phyloP scores from a whole-genome alignment of 1,284 basidiomycete genomes.

The Cronartium quercuum region DNA sequence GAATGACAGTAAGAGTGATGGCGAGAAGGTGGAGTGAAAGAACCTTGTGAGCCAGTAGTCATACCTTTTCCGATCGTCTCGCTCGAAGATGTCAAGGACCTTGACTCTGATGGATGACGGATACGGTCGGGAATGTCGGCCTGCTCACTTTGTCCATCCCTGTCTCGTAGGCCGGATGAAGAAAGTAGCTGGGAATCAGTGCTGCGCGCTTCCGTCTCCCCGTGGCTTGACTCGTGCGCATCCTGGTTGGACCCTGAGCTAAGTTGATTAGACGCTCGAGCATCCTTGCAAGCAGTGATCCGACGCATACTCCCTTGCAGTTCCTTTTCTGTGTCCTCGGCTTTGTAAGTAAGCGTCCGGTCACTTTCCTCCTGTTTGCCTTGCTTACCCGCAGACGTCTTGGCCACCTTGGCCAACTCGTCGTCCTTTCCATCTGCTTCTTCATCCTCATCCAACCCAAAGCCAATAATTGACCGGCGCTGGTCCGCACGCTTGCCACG shows the following conservation, averaged over 20 bases:
- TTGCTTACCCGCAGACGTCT: too few relatives aligned
- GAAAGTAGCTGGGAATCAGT: too few relatives aligned
- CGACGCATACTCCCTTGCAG: background rate
- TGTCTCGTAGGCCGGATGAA: background rate
- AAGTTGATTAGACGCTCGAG: background rate
- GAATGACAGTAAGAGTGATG: background rate
- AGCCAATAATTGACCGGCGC: constrained; percentile 3
- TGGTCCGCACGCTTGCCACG: constrained; percentile 24
- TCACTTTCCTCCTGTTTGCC: background rate
- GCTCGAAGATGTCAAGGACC: constrained; percentile 30
- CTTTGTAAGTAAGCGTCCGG: background rate
- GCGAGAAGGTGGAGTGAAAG: background rate
- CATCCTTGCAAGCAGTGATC: too few relatives aligned
- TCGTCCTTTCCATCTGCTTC: background rate
- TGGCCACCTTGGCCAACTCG: background rate
- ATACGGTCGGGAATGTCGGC: background rate
- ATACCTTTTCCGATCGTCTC: constrained; percentile 17
- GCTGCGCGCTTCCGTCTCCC: too few relatives aligned
- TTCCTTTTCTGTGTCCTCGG: background rate
- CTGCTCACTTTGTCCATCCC: background rate
- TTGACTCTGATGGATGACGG: constrained; percentile 15
- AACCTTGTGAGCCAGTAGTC: background rate
- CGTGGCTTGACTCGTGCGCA: background rate
- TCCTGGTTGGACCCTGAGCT: background rate
- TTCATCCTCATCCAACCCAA: background rate